These are phyloP conservation scores for Penicillium sclerotiorum DNA, from an alignment of 2,329 filamentous ascomycete species.

Conservation along the genomic window DNA sequence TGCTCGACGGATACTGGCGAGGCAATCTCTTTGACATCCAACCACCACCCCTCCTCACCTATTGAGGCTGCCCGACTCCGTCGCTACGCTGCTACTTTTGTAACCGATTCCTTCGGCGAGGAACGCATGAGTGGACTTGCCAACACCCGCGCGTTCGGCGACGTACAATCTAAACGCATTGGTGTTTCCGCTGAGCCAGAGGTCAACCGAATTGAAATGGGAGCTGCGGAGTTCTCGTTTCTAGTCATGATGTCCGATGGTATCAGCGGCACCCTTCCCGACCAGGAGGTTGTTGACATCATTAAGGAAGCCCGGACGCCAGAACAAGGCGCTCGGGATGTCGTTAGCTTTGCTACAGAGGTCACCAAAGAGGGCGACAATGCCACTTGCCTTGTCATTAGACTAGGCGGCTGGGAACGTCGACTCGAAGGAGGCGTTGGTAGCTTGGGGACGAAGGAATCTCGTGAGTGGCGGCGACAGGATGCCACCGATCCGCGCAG, in stretches of 20 bases:
- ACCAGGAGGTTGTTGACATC: constrained; percentile 96
- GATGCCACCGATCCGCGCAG: constrained; percentile 82
- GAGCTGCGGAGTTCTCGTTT: constrained; percentile 84
- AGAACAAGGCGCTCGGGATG: constrained; percentile 75
- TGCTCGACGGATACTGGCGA: constrained; percentile 83
- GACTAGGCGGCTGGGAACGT: constrained; percentile 67
- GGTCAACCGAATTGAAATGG: constrained; percentile 75
- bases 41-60: constrained; percentile 90
- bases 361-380: constrained; percentile 69
- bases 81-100: constrained; percentile 81
- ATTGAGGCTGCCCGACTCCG: constrained; percentile 80
- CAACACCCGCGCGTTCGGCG: constrained; percentile 92
- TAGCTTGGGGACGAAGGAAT: constrained; percentile 88
- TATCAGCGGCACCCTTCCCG: constrained; percentile 78
- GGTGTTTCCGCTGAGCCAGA: constrained; percentile 95
- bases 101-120: constrained; percentile 96
- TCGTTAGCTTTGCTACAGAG: constrained; percentile 88
- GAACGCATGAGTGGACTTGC: constrained; percentile 91
- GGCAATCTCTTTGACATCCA: constrained; percentile 79
- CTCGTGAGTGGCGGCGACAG: constrained; percentile 76
- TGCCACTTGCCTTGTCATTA: constrained; percentile 64
- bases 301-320: constrained; percentile 92
- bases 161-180: constrained; percentile 87
- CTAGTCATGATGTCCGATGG: constrained; percentile 87
- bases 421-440: constrained; percentile 78